Base-by-base conservation (phyloP, 345 rosid species). In the Eucalyptus polybractea region DNA sequence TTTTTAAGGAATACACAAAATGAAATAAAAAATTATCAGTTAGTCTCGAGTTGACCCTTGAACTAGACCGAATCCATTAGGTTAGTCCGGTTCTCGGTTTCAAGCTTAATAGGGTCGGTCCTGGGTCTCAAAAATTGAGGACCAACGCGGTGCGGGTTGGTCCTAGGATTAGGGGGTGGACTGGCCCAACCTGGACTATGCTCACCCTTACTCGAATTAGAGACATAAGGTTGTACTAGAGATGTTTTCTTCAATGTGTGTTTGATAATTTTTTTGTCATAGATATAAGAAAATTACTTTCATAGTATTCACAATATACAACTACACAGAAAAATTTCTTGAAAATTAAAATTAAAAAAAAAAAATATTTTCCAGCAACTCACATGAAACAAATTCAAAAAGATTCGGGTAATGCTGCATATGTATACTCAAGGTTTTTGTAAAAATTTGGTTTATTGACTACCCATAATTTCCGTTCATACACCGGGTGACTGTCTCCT, bases 1-100 rank as follows among this genome's bases (percentile, higher is more conserved):
- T 45, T 47, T 50, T 50, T 50, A 50, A 50, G 51, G 51, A 50
- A 50, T 50, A 13, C 16, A 50, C 16, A 50, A 50, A 50, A 50
- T 50, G 16, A 50, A 50, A 50, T 50, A 13, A 50, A 13, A 50
- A 5, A 50, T 50, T 50, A 50, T 50, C 51, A 50, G 7, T 13
- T 50, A 50, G 51, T 50, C 51, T 1, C 6, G 1, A 50, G 51
- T 50, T 50, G 16, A 50, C 51, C 51, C 51, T 50, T 50, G 51
- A 50, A 50, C 16, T 13, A 1, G 51, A 50, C 51, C 17, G 16
- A 50, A 50, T 3, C 51, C 51, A 50, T 50, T 50, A 6, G 51
- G 7, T 13, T 15, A 1, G 51, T 13, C 3, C 1, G 51, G 16
- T 13, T 6, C 6, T 50, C 6, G 1, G 6, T 50, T 0, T 1